Evolutionary conservation across 2,329 filamentous ascomycete species (phyloP).

Genomic region (Cladosporium oxysporum): DNA sequence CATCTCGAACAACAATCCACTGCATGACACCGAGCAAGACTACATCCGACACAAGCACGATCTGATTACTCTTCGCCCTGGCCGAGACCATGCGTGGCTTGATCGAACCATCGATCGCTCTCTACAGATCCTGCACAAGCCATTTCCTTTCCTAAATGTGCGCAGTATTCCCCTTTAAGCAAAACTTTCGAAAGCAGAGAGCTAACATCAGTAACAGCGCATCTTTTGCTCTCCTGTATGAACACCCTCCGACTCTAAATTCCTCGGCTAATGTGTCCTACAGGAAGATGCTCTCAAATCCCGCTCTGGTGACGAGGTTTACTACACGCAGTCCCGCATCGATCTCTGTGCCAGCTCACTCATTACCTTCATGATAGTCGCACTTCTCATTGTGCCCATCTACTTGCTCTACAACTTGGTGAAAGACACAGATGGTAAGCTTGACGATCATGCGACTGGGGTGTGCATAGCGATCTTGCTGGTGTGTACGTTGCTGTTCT

Average conservation of each 20-base stretch:
- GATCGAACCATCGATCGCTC: slow-evolving; percentile 39
- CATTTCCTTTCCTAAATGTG: slow-evolving; percentile 10
- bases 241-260: no score
- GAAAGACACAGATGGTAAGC: slow-evolving; percentile 17
- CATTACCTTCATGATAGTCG: slow-evolving; percentile 31
- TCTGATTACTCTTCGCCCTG: slow-evolving; percentile 41
- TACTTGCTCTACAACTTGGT: slow-evolving; percentile 33
- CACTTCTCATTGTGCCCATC: slow-evolving; percentile 33
- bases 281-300: slow-evolving; percentile 16
- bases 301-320: slow-evolving; percentile 22
- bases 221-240: slow-evolving; percentile 14
- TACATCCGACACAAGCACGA: slow-evolving; percentile 45
- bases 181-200: neutral
- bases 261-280: neutral
- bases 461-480: slow-evolving; percentile 30
- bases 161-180: neutral
- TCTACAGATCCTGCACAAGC: slow-evolving; percentile 21
- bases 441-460: slow-evolving; percentile 23
- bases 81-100: slow-evolving; percentile 44
- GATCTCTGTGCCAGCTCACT: slow-evolving; percentile 28
- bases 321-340: slow-evolving; percentile 31
- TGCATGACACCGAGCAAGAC: slow-evolving; percentile 29
- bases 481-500: slow-evolving; percentile 32
- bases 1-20: slow-evolving; percentile 28
- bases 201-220: neutral